Conservation (phyloP, 73 alveolate species). For the Paramecium octaurelia region DNA sequence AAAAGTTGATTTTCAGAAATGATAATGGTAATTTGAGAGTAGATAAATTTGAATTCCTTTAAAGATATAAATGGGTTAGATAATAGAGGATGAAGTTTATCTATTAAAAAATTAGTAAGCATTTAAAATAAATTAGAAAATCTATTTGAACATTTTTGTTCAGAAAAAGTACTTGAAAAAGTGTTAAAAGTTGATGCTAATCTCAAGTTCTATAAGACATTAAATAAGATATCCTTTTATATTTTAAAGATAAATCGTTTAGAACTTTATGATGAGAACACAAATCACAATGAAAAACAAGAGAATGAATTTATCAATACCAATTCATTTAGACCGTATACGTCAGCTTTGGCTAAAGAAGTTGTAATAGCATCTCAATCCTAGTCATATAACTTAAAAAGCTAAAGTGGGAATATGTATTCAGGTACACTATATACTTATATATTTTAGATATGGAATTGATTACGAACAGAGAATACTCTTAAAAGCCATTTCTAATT, state of each 20-base stretch:
- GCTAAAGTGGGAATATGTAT: not conserved
- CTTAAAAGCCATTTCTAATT: not conserved
- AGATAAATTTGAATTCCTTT: not conserved
- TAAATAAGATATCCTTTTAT: not conserved
- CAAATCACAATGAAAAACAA: not conserved
- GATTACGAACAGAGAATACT: not conserved
- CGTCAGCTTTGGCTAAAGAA: not conserved
- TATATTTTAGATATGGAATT: not conserved
- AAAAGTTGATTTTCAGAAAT: not conserved
- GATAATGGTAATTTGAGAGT: not conserved
- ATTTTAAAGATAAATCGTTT: not conserved
- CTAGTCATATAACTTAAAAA: not conserved
- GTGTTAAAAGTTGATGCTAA: not conserved
- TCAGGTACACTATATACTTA: not conserved
- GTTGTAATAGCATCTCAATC: not conserved
- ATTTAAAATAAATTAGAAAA: not conserved
- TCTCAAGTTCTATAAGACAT: not conserved
- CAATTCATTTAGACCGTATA: not conserved
- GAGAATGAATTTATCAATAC: not conserved
- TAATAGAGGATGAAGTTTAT: not conserved
- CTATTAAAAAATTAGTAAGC: not conserved
- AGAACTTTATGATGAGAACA: not conserved
- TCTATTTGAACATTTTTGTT: not conserved
- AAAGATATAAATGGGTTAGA: constrained; percentile 5
- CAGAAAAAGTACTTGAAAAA: not conserved